These are phyloP conservation scores for Cydonia oblonga DNA, from an alignment of 331 rosid species.

Conservation along the genomic window DNA sequence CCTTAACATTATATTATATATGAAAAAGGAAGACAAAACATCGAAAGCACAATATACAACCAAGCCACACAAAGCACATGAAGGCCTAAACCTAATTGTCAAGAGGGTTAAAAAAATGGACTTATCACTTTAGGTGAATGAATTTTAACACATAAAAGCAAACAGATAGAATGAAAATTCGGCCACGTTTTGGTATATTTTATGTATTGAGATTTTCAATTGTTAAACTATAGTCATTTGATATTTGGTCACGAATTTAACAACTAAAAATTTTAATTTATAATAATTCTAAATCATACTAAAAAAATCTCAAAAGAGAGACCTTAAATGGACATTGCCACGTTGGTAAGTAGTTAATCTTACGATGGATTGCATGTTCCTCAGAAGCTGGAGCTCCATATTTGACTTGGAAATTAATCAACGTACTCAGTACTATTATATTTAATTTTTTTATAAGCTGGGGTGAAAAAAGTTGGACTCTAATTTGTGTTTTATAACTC, in stretches of 20 bases:
- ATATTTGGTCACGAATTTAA: background rate
- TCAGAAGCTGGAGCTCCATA: background rate
- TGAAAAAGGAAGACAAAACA: background rate
- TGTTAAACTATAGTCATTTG: no score
- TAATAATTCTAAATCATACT: background rate
- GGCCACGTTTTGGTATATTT: no score
- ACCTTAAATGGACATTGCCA: background rate
- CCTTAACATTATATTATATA: background rate
- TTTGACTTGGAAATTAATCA: background rate
- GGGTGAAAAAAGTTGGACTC: no score
- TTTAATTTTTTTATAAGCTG: no score
- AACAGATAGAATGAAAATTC: background rate
- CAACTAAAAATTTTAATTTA: background rate
- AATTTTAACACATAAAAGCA: background rate
- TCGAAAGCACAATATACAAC: background rate
- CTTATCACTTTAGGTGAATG: background rate
- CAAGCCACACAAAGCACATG: background rate
- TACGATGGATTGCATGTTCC: background rate
- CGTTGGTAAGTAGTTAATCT: background rate
- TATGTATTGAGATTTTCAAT: no score
- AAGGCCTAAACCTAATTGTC: background rate
- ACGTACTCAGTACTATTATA: background rate
- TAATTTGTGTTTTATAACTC: no score
- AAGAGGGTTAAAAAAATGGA: background rate
- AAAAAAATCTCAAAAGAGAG: background rate